Evolutionary conservation across 2,329 filamentous ascomycete species (phyloP), one percentile per base, ranked within the genome.

Genomic region (Cercospora beticola): DNA sequence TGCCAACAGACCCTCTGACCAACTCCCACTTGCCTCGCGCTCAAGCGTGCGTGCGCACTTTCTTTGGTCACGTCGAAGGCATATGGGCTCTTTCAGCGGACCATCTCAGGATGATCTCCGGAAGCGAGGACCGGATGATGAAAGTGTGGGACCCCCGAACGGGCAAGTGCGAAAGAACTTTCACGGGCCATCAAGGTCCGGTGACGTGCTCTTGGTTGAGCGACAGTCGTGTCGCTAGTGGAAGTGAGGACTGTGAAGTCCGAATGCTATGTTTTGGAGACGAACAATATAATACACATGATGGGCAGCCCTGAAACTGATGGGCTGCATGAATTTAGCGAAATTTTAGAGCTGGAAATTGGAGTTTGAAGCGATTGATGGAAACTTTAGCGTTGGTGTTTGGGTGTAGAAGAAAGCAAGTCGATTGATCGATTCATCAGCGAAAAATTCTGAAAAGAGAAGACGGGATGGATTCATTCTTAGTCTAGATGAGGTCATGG

Each of bases 21-120:
- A 78, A 78, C 66, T 78, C 76, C 6, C 77, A 78, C 64, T 71
- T 72, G 5, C 77, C 77, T 3, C 74, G 76, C 40, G 76, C 76
- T 9, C 73, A 74, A 62, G 88, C 88, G 71, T 97, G 92, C 75
- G 85, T 97, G 36, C 91, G 93, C 70, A 97, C 93, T 33, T 97
- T 97, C 84, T 99, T 98, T 78, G 95, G 95, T 0, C 95, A 99
- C 76, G 87, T 99, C 23, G 95, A 99, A 79, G 95, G 95, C 33
- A 91, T 99, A 21, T 99, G 95, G 95, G 91, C 92, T 5, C 85
- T 99, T 2, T 92, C 92, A 0, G 94, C 92, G 3, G 94, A 98
- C 80, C 94, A 91, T 0, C 83, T 98, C 21, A 89, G 95, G 10
- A 88, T 97, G 16, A 93, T 98, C 14, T 93, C 91, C 18, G 94